phyloP scores from a whole-genome alignment of 495 filamentous ascomycete genomes.

The Neurospora sp. region DNA sequence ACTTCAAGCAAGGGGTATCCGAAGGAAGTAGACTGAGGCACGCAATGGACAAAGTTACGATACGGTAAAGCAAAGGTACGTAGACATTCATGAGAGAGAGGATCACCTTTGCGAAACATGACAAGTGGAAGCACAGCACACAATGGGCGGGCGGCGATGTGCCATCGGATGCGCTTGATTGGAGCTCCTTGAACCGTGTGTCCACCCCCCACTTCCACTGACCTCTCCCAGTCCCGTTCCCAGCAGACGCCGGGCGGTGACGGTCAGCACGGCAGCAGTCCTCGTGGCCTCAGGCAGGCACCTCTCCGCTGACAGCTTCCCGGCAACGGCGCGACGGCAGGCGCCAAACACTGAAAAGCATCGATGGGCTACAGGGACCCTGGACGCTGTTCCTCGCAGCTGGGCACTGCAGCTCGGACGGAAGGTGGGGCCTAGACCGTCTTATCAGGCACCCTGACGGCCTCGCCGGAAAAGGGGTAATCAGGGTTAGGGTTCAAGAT shows the following conservation, averaged over 20 bases:
- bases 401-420: neutral
- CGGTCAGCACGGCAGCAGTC: neutral
- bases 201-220: neutral
- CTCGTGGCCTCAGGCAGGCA: neutral
- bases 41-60: neutral
- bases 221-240: neutral
- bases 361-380: neutral
- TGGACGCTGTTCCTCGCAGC: neutral
- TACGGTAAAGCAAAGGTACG: neutral
- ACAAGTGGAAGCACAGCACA: neutral
- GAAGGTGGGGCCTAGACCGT: neutral
- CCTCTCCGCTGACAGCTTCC: neutral
- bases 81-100: neutral
- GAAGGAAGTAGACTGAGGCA: neutral
- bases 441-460: neutral
- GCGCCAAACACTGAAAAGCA: neutral
- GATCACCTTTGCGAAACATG: neutral
- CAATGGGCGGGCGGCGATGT: neutral
- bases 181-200: neutral
- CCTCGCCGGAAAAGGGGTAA: neutral
- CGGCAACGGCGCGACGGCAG: neutral
- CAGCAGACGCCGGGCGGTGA: neutral
- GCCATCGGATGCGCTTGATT: neutral
- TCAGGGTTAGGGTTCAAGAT: neutral
- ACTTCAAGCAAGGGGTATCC: neutral